Base-by-base conservation (phyloP, 495 filamentous ascomycete genomes). In the Rostrohypoxylon terebratum region DNA sequence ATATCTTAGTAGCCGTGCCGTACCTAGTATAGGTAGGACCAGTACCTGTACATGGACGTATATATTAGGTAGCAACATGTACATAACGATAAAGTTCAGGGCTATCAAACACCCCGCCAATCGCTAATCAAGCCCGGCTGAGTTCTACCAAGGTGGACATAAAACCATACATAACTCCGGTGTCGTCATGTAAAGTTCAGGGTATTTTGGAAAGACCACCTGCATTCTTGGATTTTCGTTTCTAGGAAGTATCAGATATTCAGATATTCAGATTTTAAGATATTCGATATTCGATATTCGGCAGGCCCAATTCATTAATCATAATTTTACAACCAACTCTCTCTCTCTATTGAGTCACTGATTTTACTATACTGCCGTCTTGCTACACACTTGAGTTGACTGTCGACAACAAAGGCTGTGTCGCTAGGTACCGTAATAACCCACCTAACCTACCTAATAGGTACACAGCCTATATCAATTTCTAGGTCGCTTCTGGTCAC, bases 101-200 rank as follows among this genome's bases (percentile, higher is more conserved):
- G 16, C 4, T 18, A n/a, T 36, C n/a, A 59, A 63, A 16, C 65
- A 69, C 64, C 70, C 66, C 71, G 33, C 50, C 23, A 31, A 44
- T 18, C 14, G 28, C 6, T 28, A 28, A 28, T 28, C 28, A 28
- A 28, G 28, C 28, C 28, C 28, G 28, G 28, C 28, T 28, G 25
- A 28, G 14, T n/a, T 28, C 18, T 21, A 10, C 18, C 5, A 6
- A 20, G 25, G 23, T 18, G 9, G 3, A 5, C 28, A 45, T 18
- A 34, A 42, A 47, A 36, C 28, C 54, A 36, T 54, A 42, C 65
- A 69, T 44, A 44, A 21, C 59, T 36, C 57, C 67, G 42, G 68
- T 75, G 69, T 61, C 69, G 69, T 75, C 73, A 75, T 75, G 62
- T 59, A 38, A 57, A 13, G 4, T 38, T 44, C 36, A 11, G 31